Evolutionary conservation across 2,329 filamentous ascomycete species (phyloP).

Genomic region (Fusarium xyrophilum): DNA sequence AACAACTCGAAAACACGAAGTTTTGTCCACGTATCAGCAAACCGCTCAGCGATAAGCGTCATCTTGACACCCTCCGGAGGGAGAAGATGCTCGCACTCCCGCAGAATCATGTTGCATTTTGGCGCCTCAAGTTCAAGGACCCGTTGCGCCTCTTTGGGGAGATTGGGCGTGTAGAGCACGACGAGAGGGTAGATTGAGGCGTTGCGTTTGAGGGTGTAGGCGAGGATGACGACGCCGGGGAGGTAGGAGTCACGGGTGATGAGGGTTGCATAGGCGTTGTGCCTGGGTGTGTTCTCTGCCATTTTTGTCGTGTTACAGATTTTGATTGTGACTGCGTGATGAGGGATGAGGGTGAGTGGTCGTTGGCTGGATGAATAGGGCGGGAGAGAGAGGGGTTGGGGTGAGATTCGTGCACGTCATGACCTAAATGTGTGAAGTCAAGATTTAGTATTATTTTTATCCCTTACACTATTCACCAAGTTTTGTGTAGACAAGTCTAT

Average conservation of each 20-base stretch:
- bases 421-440: conserved; percentile 14
- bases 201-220: conserved; percentile 28
- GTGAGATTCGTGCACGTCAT: conserved; percentile 21
- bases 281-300: not conserved
- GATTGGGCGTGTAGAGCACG: conserved; percentile 27
- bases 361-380: not conserved
- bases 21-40: conserved; percentile 33
- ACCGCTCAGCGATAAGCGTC: conserved; percentile 33
- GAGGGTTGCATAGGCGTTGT: conserved; percentile 36
- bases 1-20: conserved; percentile 31
- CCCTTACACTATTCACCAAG: not conserved
- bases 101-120: conserved; percentile 23
- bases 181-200: conserved; percentile 24
- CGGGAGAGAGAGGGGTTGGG: not conserved
- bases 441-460: not conserved
- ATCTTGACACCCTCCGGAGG: conserved; percentile 22
- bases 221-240: conserved; percentile 32
- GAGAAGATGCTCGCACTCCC: conserved; percentile 23
- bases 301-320: conserved; percentile 7
- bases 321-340: not conserved
- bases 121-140: conserved; percentile 24
- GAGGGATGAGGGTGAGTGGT: not conserved
- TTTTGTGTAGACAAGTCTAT: no score
- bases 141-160: conserved; percentile 1
- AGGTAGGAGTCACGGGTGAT: conserved; percentile 35